Evolutionary conservation across 257 asterid species (phyloP), one percentile per base, ranked within the genome.

Genomic region (Prunella vulgaris): DNA sequence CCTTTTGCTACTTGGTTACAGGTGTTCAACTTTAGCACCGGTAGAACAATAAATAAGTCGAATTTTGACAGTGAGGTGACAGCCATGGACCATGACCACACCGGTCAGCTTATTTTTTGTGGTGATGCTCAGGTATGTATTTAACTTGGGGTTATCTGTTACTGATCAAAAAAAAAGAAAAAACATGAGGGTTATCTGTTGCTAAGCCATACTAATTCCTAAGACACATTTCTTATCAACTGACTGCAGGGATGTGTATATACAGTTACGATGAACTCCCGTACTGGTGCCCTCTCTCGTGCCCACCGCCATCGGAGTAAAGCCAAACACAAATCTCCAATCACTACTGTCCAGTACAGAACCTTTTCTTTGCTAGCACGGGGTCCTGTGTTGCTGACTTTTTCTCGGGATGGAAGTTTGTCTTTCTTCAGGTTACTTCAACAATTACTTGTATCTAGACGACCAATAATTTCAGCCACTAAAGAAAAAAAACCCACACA

Each of bases 21-120:
- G 97, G 97, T 94, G 80, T 86, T 87, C 82, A 94, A 94, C 82
- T 94, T 91, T 68, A 94, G 99, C 80, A 89, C 97, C 3, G 99
- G 99, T 60, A 89, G 97, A 86, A 72, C 88, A 64, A 82, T 94
- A 76, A 81, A 80, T 75, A 94, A 86, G 76, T 73, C 84, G 0
- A 54, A 57, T 61, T 82, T 89, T 35, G 95, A 86, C 73, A 81
- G 93, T 64, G 97, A 87, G 82, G 96, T 94, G 76, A 91, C 99
- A 60, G 96, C 99, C 46, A 84, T 94, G 96, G 99, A 94, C 82
- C 96, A 89, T 64, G 97, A 94, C 83, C 97, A 89, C 81, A 89
- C 97, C 1, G 99, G 99, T 76, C 97, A 86, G 73, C 90, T 94
- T 75, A 86, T 89, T 62, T 94, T 91, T 82, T 91, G 99, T 66